Base-by-base conservation (phyloP, 495 filamentous ascomycete species). In the Hyaloscypha hepaticicola region DNA sequence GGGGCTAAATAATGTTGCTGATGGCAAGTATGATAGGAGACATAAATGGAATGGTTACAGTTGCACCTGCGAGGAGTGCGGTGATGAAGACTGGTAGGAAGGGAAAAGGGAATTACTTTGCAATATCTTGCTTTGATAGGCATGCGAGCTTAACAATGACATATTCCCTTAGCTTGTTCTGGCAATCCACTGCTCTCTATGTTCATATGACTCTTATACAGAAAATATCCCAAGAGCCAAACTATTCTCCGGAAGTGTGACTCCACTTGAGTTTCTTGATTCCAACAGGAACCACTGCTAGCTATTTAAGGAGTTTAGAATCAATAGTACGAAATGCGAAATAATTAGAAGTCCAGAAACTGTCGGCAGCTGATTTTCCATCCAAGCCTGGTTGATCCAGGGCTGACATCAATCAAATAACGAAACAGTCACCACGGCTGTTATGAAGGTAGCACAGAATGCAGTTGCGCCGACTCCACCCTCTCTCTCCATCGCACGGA, bases 401-500 rank as follows among this genome's bases (percentile, higher is more conserved):
- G n/a, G n/a, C n/a, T n/a, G n/a, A n/a, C n/a, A n/a, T n/a, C n/a
- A n/a, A n/a, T n/a, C n/a, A n/a, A n/a, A n/a, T n/a, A n/a, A n/a
- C n/a, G n/a, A n/a, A n/a, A n/a, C n/a, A n/a, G 53, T 56, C 12
- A 16, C 19, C 7, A 56, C 53, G 14, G 53, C 27, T 5, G 53
- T 56, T 21, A 26, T 56, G 21, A 56, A 56, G 7, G 24, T 11
- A 28, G 53, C 25, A 33, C 53, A 56, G 28, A 56, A 56, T 29
- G 53, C 24, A 3, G 53, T 56, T 9, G 53, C 53, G 4, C 53
- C 53, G 28, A 56, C 53, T 31, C 53, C 53, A 14, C 53, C 53
- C 53, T 56, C 53, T 25, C 28, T 28, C 53, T 56, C 21, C 53
- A 56, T 56, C 0, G 60, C 60, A 8, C 60, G 41, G 12, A 62